Percentiles rank a stretch among this genome's conserved stretches.
phyloP scores from a whole-genome alignment of 768 basidiomycete species.

The Russula griseocarnosa region DNA sequence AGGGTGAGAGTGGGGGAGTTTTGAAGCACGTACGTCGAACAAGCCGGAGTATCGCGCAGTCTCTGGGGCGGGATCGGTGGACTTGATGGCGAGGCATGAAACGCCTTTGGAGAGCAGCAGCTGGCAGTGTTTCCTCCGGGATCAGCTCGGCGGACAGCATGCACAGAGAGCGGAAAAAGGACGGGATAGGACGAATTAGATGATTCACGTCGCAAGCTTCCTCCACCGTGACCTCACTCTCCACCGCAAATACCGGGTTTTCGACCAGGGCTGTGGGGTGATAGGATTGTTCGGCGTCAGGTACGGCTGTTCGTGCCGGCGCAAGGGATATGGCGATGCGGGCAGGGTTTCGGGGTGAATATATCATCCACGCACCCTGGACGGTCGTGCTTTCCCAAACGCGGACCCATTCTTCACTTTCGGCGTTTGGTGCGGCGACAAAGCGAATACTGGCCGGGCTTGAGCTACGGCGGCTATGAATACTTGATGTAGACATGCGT shows the following conservation, averaged over 20 bases:
- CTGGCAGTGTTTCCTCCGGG: slow-evolving; percentile 36
- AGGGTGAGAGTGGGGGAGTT: no score
- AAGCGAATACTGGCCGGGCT: slow-evolving; percentile 29
- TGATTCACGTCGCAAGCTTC: slow-evolving; percentile 73
- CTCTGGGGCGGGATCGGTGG: slow-evolving; percentile 28
- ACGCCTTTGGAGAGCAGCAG: slow-evolving; percentile 58
- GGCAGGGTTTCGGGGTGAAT: neutral
- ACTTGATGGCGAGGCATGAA: slow-evolving; percentile 60
- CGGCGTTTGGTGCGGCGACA: slow-evolving; percentile 34
- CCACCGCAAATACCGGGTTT: slow-evolving; percentile 58
- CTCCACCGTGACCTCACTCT: slow-evolving; percentile 72
- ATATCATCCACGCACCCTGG: slow-evolving; percentile 43
- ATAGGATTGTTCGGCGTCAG: neutral
- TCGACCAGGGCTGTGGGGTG: slow-evolving; percentile 59
- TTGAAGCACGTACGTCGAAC: slow-evolving; percentile 59
- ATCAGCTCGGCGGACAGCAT: slow-evolving; percentile 12
- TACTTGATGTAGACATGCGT: slow-evolving; percentile 35
- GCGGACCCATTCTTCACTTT: slow-evolving; percentile 52
- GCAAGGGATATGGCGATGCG: neutral
- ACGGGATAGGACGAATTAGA: slow-evolving; percentile 13
- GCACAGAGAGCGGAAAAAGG: neutral
- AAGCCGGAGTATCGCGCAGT: slow-evolving; percentile 46
- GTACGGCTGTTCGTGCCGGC: neutral
- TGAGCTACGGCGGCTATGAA: slow-evolving; percentile 26
- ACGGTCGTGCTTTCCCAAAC: slow-evolving; percentile 55